Base-by-base conservation (phyloP, 2,329 filamentous ascomycete genomes). In the Geosmithia morbida region DNA sequence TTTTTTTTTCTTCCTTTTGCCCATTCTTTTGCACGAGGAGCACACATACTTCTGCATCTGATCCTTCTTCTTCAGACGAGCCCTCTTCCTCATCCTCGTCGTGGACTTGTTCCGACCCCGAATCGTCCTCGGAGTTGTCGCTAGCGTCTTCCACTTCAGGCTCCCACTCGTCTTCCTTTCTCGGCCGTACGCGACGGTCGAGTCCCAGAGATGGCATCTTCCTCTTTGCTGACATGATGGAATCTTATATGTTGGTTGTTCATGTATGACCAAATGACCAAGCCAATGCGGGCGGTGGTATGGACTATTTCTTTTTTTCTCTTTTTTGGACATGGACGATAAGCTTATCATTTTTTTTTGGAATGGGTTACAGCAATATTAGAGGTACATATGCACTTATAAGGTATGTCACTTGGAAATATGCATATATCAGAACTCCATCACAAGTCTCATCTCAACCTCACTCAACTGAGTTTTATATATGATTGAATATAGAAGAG, bases 141-240 rank as follows among this genome's bases (percentile, higher is more conserved):
- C 53, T 52, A 26, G 55, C 55, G n/a, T 51, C 51, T 22, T 59
- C 55, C 20, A 56, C 51, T 20, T 67, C 65, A 6, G 61, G 51
- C 40, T 69, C 62, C 54, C 64, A 66, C 46, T 69, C 62, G 22
- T 71, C 68, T 26, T 72, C 66, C 29, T 57, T 65, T 44, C 69
- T 60, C 1, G 66, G 61, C 37, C 66, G 66, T 1, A 73, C 70
- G 41, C 68, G 62, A 48, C 68, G 61, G 50, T 68, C 64, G 2
- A 70, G 56, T 11, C 60, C 63, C 7, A 57, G 41, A 1, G 59
- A 56, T 1, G 62, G 59, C 2, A 59, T 47, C 54, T 70, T 73
- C 41, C 73, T 64, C 50, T 65, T 64, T 0, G 59, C 51, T 1
- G 61, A 53, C 66, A 69, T 67, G 20, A 14, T 46, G 4, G 8